Evolutionary conservation across 352 stramenopile species (phyloP).

Genomic region (Thalassiosira exigua): DNA sequence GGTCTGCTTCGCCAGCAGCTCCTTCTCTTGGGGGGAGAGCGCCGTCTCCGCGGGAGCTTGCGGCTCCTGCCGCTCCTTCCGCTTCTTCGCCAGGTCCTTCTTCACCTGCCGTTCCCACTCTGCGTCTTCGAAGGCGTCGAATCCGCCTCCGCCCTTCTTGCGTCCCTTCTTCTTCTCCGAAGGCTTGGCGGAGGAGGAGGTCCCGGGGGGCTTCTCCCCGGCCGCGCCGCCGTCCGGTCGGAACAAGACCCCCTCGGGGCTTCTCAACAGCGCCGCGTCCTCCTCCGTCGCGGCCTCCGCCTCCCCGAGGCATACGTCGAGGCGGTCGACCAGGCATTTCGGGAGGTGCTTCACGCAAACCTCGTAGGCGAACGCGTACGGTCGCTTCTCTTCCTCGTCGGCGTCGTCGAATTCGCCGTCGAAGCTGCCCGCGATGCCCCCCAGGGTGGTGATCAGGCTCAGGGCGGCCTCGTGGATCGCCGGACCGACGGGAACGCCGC

Average conservation of each 20-base stretch:
- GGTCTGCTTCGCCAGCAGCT: slow-evolving; percentile 68
- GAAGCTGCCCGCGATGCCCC: slow-evolving; percentile 65
- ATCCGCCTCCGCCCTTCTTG: slow-evolving; percentile 50
- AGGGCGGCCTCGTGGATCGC: slow-evolving; percentile 59
- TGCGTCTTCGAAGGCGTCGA: slow-evolving; percentile 71
- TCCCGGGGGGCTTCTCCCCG: neutral
- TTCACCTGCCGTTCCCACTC: slow-evolving; percentile 85
- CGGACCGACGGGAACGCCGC: slow-evolving; percentile 14
- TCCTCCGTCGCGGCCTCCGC: slow-evolving; percentile 60
- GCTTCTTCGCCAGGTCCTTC: slow-evolving; percentile 81
- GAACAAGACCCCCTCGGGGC: slow-evolving; percentile 66
- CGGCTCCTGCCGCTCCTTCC: slow-evolving; percentile 25
- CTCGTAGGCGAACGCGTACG: slow-evolving; percentile 62
- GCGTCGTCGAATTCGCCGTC: slow-evolving; percentile 68
- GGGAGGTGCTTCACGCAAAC: slow-evolving; percentile 67
- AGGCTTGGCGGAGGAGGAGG: slow-evolving; percentile 1
- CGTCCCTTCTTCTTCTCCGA: slow-evolving; percentile 42
- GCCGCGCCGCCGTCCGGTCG: slow-evolving; percentile 2
- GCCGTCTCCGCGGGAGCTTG: slow-evolving; percentile 10
- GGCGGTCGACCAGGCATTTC: slow-evolving; percentile 32
- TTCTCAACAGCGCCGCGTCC: slow-evolving; percentile 71
- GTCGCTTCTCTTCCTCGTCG: slow-evolving; percentile 59
- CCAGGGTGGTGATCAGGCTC: slow-evolving; percentile 70
- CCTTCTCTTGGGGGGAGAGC: slow-evolving; percentile 71
- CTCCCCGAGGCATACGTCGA: slow-evolving; percentile 27